Base-by-base conservation (phyloP, 345 rosid species). In the Bruguiera parviflora region DNA sequence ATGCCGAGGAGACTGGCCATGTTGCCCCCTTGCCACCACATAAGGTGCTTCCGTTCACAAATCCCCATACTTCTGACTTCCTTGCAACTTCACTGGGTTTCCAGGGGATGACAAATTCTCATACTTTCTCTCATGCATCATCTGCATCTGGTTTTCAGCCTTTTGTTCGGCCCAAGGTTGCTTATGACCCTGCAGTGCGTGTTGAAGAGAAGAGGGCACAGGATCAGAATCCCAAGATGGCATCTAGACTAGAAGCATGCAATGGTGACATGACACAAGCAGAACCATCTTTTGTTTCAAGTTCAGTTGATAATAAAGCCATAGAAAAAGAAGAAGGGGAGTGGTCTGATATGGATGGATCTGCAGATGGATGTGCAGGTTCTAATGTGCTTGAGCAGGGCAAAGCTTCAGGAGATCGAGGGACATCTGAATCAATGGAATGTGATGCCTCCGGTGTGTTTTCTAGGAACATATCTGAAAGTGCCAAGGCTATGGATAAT, bases 301-400 rank as follows among this genome's bases (percentile, higher is more conserved):
- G 73, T 71, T 74, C 65, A 68, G 67, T 77, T 65, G 81, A 74
- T 77, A 73, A 63, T 32, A 76, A 69, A 58, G 77, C 71, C 15
- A 55, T 78, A 35, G 99, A 92, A 75, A 90, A 91, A 81, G 99
- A 96, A 87, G 99, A 96, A 86, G 98, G 99, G 70, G 99, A 96
- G 79, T 92, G 88, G 96, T 87, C 84, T 51, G 98, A 92, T 71
- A 78, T 80, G 5, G 99, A 90, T 81, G 87, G 80, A 59, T 68
- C 79, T 33, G 78, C 78, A 58, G 84, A 77, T 75, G 80, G 67
- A 10, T 32, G 51, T 73, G 76, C 68, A 21, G 53, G 73, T 33
- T 58, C 53, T 75, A 39, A 61, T 33, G 43, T 77, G 61, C 74
- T 6, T 66, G 88, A 78, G 62, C 81, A 72, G 55, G 80, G 77